Evolutionary conservation across 345 rosid species (phyloP).

Genomic region (Ceriops tagal): DNA sequence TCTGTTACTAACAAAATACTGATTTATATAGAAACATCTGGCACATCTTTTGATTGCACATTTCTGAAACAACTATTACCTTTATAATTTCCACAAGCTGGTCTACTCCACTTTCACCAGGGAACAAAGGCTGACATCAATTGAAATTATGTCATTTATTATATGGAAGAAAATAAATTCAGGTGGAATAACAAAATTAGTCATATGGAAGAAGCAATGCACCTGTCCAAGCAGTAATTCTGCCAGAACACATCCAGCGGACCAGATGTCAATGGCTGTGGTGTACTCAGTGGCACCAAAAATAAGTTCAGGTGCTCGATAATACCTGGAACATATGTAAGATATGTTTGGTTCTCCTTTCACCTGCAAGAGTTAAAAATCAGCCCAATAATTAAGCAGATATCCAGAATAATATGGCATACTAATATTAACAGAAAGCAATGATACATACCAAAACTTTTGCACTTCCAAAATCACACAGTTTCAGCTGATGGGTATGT

Average conservation of each 20-base stretch:
- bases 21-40: conserved; percentile 4
- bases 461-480: conserved; percentile 97
- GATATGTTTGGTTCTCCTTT: conserved; percentile 96
- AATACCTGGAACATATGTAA: conserved; percentile 95
- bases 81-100: conserved; percentile 97
- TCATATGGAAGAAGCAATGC: conserved; percentile 3
- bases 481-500: conserved; percentile 92
- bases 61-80: conserved; percentile 38
- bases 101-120: conserved; percentile 97
- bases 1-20: not conserved
- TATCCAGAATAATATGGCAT: not conserved
- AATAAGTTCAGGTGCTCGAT: conserved; percentile 96
- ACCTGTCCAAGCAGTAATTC: conserved; percentile 97
- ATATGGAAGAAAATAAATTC: not conserved
- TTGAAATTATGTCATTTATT: conserved; percentile 12
- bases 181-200: not conserved
- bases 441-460: conserved; percentile 75
- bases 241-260: conserved; percentile 94
- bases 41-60: not conserved
- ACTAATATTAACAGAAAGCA: not conserved
- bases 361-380: conserved; percentile 50
- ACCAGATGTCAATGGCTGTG: conserved; percentile 96
- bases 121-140: conserved; percentile 75
- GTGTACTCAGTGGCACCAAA: conserved; percentile 98
- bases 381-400: not conserved